Conservation (phyloP, 2,329 filamentous ascomycete species). For the Trichoderma citrinoviride region DNA sequence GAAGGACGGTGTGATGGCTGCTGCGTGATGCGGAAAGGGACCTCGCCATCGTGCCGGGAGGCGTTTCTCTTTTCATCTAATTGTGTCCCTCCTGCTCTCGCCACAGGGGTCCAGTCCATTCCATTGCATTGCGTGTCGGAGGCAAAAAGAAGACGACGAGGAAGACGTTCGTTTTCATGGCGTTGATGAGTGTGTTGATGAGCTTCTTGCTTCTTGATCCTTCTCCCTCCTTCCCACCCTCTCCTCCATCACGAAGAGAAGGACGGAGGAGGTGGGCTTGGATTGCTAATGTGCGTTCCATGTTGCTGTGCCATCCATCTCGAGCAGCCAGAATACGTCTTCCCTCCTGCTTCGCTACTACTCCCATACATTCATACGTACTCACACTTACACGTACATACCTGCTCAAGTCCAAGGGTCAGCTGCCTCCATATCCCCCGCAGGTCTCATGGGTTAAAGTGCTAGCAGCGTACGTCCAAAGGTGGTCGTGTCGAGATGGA, state of each 20-base stretch:
- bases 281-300: neutral
- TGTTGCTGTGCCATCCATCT: slow-evolving; percentile 9
- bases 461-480: neutral
- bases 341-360: neutral
- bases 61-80: neutral
- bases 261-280: neutral
- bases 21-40: slow-evolving; percentile 8
- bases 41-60: slow-evolving; percentile 1
- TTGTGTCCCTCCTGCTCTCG: neutral
- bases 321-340: slow-evolving; percentile 7
- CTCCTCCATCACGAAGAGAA: neutral
- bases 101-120: slow-evolving; percentile 19
- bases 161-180: no score
- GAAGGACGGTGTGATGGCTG: neutral
- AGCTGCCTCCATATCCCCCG: slow-evolving; percentile 16
- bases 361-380: neutral
- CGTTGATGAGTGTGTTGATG: no score
- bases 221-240: neutral
- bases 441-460: neutral
- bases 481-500: neutral
- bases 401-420: neutral
- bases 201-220: neutral
- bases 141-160: neutral
- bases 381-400: no score
- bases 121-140: neutral